A percentile compares a stretch with the other conserved stretches of the same genome.
These are phyloP conservation scores for Isabelozyma gotoi DNA, from an alignment of 805 yeast species.

Conservation along the genomic window DNA sequence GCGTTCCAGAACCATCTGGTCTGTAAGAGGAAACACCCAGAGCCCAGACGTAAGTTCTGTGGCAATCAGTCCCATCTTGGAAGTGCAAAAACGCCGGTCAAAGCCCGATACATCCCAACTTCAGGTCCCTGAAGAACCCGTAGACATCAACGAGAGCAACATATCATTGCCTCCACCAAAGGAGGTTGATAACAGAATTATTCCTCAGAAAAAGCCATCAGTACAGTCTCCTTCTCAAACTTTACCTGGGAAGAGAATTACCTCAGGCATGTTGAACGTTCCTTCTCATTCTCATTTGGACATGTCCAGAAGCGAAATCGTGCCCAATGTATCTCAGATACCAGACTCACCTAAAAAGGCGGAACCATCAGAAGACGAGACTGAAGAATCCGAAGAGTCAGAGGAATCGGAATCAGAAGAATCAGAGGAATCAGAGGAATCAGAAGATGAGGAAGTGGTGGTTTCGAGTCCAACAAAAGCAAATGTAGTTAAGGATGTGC, in stretches of 20 bases:
- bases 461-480: background rate
- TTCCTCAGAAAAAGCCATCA: constrained; percentile 29
- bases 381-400: constrained; percentile 12
- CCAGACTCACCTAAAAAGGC: no score
- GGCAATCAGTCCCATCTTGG: background rate
- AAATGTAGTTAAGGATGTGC: no score
- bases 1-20: constrained; percentile 1
- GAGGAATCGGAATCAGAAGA: background rate
- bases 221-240: constrained; percentile 2
- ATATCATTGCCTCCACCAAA: constrained; percentile 40
- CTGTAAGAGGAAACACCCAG: background rate
- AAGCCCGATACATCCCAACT: background rate
- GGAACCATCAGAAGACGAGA: background rate
- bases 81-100: background rate
- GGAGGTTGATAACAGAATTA: constrained; percentile 12
- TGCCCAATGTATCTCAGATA: no score
- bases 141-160: constrained; percentile 13
- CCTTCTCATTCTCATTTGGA: constrained; percentile 33
- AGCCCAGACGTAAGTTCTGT: background rate
- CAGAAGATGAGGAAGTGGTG: background rate
- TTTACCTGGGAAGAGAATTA: constrained; percentile 25
- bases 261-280: constrained; percentile 41
- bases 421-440: background rate
- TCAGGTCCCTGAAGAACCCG: background rate
- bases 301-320: background rate